Percentiles rank a stretch among this genome's conserved stretches.
Conservation (phyloP, 352 stramenopile species). For the Globisporangium echinulatum region DNA sequence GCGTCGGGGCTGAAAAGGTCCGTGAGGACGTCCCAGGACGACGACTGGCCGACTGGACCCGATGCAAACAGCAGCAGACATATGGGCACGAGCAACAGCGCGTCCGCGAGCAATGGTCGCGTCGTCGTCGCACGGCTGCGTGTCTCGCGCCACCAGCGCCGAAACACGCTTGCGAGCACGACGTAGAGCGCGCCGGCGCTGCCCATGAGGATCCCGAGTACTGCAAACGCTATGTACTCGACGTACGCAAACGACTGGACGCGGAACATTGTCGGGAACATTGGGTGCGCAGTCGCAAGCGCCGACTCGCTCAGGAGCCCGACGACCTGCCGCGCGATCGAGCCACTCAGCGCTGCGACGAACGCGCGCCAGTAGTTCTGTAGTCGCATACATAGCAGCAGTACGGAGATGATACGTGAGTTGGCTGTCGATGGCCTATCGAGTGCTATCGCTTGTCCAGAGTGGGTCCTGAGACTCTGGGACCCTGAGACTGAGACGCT, state of each 20-base stretch:
- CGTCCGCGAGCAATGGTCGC: conserved; percentile 19
- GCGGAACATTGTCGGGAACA: conserved; percentile 43
- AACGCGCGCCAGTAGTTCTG: conserved; percentile 70
- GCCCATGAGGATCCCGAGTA: conserved; percentile 41
- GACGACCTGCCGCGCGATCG: conserved; percentile 37
- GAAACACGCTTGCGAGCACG: conserved; percentile 29
- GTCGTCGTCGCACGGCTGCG: conserved; percentile 12
- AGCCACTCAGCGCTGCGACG: conserved; percentile 46
- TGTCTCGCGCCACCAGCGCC: conserved; percentile 21
- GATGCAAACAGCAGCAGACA: conserved; percentile 32
- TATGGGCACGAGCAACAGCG: conserved; percentile 28
- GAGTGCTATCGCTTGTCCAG: too few species aligned
- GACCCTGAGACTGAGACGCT: too few species aligned
- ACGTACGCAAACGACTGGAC: conserved; percentile 35
- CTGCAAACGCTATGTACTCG: conserved; percentile 44
- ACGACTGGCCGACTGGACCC: conserved; percentile 28
- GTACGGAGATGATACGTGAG: background rate
- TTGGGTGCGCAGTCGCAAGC: conserved; percentile 32
- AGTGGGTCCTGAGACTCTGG: too few species aligned
- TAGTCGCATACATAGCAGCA: background rate
- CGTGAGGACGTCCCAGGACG: conserved; percentile 20
- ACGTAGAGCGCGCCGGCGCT: conserved; percentile 44
- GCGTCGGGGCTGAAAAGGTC: conserved; percentile 24
- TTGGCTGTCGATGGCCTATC: too few species aligned
- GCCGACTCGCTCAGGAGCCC: conserved; percentile 31